Conservation (phyloP, 805 yeast genomes). For the Phaffomyces antillensis region DNA sequence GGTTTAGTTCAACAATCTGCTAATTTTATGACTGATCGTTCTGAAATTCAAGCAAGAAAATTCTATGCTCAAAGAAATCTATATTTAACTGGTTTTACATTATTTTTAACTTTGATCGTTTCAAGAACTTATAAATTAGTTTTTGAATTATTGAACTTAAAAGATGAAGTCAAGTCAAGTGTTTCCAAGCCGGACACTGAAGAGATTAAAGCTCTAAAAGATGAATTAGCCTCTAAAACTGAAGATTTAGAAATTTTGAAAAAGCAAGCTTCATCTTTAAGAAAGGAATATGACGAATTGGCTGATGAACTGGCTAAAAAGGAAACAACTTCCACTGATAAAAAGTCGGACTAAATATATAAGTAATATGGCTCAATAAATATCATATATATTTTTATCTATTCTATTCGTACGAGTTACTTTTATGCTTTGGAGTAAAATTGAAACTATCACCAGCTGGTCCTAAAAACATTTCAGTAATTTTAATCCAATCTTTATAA, state of each 20-base stretch:
- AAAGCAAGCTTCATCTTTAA: slow-evolving; percentile 62
- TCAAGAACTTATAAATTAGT: slow-evolving; percentile 80
- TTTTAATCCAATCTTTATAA: slow-evolving; percentile 91
- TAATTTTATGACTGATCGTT: slow-evolving; percentile 40
- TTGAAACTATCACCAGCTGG: slow-evolving; percentile 68
- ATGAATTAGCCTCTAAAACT: slow-evolving; percentile 39
- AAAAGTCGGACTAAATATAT: too few relatives aligned
- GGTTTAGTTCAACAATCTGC: background rate
- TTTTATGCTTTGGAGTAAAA: slow-evolving; percentile 91
- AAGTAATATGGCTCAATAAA: background rate
- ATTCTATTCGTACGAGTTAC: slow-evolving; percentile 52
- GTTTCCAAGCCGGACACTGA: slow-evolving; percentile 23
- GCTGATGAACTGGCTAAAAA: slow-evolving; percentile 8
- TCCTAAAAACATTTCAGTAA: slow-evolving; percentile 92
- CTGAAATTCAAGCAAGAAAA: slow-evolving; percentile 83
- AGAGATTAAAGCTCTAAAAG: slow-evolving; percentile 14
- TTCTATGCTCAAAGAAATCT: slow-evolving; percentile 95
- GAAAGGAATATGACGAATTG: slow-evolving; percentile 51
- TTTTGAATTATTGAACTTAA: slow-evolving; percentile 59
- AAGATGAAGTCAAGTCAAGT: slow-evolving; percentile 46
- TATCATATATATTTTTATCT: background rate
- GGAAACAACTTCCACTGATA: too few relatives aligned
- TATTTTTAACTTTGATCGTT: slow-evolving; percentile 80
- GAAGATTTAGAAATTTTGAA: slow-evolving; percentile 60
- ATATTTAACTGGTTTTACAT: slow-evolving; percentile 92